Evolutionary conservation across 2,329 filamentous ascomycete genomes (phyloP), one percentile per base, ranked within the genome.

Genomic region (Xylariaceae sp.): DNA sequence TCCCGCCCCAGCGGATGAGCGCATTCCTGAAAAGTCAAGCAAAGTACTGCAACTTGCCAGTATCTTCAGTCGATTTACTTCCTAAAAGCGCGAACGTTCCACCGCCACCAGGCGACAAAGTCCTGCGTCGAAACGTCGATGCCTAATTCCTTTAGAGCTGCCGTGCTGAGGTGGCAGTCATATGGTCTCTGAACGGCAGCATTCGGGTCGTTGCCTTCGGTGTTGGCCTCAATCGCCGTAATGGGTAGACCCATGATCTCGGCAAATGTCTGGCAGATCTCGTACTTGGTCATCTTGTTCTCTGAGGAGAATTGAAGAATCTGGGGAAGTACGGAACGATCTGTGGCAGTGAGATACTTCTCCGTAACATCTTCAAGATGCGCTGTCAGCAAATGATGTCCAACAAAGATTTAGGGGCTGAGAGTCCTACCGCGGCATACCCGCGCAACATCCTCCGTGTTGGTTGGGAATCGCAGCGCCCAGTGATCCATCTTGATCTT

Each of bases 221-320:
- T 82, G 68, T 90, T 88, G 8, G 88, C 77, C 68, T 83, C 80
- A 73, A 96, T 87, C 6, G 82, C 82, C 51, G 85, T 82, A 17
- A 88, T 78, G 9, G 88, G 81, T 57, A 95, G 71, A 0, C 88
- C 90, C 81, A 95, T 86, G 60, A 96, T 90, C 60, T 91, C 85
- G 3, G 85, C 88, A 70, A 96, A 87, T 8, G 82, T 76, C 74
- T 90, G 77, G 72, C 89, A 92, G 58, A 97, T 96, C 73, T 93
- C 86, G 73, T 92, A 95, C 77, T 96, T 96, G 51, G 92, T 96
- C 79, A 87, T 89, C 65, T 80, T 83, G 67, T 96, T 89, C 74
- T 96, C 90, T 51, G 90, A 91, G 2, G 88, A 90, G 75, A 96
- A 96, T 57, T 97, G 92, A 15, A 96, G 79, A 49, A 92, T 82